phyloP scores from a whole-genome alignment of 768 basidiomycete species.

The Mycena latifolia region DNA sequence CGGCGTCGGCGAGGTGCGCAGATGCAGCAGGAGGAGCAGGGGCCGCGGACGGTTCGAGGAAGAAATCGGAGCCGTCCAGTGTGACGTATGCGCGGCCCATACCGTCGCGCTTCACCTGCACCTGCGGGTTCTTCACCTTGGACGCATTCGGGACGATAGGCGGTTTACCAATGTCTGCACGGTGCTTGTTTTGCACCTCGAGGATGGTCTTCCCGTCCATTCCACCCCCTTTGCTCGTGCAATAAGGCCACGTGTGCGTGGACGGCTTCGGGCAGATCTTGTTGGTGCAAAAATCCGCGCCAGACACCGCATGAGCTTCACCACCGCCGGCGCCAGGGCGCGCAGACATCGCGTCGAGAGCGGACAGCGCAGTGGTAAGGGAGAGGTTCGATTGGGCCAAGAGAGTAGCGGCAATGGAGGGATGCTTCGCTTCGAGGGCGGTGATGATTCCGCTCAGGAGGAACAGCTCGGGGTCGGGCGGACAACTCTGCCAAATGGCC shows the following conservation, averaged over 20 bases:
- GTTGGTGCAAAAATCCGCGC: neutral
- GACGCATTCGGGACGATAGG: too few relatives aligned
- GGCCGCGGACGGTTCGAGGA: neutral
- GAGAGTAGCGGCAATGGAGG: neutral
- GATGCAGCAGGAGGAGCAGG: neutral
- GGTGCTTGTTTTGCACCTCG: neutral
- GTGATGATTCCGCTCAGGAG: neutral
- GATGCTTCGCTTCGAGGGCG: neutral
- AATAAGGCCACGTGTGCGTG: constrained; percentile 15
- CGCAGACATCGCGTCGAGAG: neutral
- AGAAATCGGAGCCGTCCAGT: neutral
- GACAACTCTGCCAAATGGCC: too few relatives aligned
- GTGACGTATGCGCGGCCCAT: neutral
- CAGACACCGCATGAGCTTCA: neutral
- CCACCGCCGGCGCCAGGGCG: too few relatives aligned
- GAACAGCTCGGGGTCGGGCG: too few relatives aligned
- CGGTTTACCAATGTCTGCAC: neutral
- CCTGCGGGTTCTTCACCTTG: too few relatives aligned
- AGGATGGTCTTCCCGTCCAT: neutral
- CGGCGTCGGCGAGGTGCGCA: neutral
- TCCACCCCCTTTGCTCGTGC: too few relatives aligned
- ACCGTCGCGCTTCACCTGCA: too few relatives aligned
- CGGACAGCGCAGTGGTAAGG: neutral
- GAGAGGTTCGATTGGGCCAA: neutral
- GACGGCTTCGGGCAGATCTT: neutral